These are phyloP conservation scores for Breviolum minutum DNA, from an alignment of 73 alveolate species.

Conservation along the genomic window DNA sequence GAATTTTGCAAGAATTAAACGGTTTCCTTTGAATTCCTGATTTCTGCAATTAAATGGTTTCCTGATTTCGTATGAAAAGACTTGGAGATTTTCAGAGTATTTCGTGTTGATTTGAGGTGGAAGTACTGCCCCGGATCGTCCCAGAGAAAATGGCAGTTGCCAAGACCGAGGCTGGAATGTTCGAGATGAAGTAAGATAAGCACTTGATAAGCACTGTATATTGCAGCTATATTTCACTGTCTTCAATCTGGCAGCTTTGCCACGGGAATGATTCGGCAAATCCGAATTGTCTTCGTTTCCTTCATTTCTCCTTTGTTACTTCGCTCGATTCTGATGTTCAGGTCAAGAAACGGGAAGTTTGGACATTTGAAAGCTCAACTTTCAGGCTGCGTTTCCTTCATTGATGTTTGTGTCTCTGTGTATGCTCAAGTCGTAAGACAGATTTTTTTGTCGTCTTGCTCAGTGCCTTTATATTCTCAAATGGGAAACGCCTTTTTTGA, in stretches of 20 bases:
- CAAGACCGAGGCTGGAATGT: background rate
- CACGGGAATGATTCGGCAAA: too few species aligned
- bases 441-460: background rate
- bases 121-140: constrained; percentile 17
- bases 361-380: constrained; percentile 72
- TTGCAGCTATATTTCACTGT: too few species aligned
- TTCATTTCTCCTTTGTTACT: too few species aligned
- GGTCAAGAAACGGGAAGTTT: constrained; percentile 16
- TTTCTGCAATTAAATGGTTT: too few species aligned
- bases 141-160: constrained; percentile 18
- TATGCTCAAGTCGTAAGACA: background rate
- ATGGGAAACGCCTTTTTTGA: too few species aligned
- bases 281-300: too few species aligned
- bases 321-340: background rate
- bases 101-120: background rate
- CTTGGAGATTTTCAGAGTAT: background rate
- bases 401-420: too few species aligned
- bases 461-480: background rate
- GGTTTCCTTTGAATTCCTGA: too few species aligned
- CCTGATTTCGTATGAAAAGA: background rate
- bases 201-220: too few species aligned
- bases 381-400: constrained; percentile 2
- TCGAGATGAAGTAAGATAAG: background rate
- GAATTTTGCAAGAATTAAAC: too few species aligned
- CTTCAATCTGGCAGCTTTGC: too few species aligned